Conservation (phyloP, 306 rosid species). For the Pyrus pyrifolia region DNA sequence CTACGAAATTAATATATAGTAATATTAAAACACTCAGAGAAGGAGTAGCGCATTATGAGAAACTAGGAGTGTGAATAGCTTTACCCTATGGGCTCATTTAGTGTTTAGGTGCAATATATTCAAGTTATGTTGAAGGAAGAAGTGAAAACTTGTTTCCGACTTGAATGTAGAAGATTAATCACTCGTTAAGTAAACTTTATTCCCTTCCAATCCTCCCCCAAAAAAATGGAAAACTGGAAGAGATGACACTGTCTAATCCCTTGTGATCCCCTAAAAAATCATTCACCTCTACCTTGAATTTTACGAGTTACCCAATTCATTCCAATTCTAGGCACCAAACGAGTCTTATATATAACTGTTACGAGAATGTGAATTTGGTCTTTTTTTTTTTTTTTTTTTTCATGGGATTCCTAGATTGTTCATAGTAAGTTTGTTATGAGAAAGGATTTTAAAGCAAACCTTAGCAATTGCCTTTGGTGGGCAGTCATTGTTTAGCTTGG, state of each 20-base stretch:
- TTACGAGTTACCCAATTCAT: too few species aligned
- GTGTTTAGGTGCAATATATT: too few species aligned
- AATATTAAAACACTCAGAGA: not conserved
- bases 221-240: too few species aligned
- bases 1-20: not conserved
- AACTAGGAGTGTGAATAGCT: not conserved
- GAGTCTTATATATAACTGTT: not conserved
- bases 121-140: too few species aligned
- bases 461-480: slow-evolving; percentile 97
- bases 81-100: not conserved
- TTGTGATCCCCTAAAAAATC: not conserved
- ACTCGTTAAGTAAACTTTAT: not conserved
- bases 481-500: slow-evolving; percentile 81
- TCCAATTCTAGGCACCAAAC: not conserved
- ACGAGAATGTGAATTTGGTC: not conserved
- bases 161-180: too few species aligned
- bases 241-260: not conserved
- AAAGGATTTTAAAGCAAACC: slow-evolving; percentile 31
- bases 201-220: not conserved
- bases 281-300: too few species aligned
- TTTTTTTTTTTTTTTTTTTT: too few species aligned
- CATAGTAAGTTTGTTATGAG: not conserved
- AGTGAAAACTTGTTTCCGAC: too few species aligned
- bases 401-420: not conserved
- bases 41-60: not conserved